A percentile compares a stretch with the other conserved stretches of the same genome.
Conservation (phyloP, 768 basidiomycete genomes). For the Phylloporus scabripes region DNA sequence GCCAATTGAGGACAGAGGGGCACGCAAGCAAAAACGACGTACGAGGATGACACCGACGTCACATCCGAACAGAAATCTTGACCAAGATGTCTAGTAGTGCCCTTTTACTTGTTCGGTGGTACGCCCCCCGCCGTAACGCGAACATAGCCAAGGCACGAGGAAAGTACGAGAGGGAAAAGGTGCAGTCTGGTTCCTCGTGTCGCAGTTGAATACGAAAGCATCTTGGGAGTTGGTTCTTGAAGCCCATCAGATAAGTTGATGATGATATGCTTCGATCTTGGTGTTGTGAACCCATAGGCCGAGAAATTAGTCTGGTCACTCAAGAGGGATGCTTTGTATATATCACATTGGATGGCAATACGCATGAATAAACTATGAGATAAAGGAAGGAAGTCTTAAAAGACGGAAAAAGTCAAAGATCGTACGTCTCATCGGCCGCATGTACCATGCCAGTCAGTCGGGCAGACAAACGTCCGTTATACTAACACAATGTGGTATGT, state of each 20-base stretch:
- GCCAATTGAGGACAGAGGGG: slow-evolving; percentile 1
- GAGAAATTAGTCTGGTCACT: no score
- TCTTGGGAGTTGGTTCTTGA: no score
- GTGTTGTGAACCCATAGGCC: no score
- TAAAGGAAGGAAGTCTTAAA: neutral
- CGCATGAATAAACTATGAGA: neutral
- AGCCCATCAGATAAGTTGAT: neutral
- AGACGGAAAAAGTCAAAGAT: neutral
- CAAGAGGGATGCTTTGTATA: neutral
- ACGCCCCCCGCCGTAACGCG: slow-evolving; percentile 12
- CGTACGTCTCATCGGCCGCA: slow-evolving; percentile 2
- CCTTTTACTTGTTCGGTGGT: slow-evolving; percentile 49
- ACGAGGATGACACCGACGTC: slow-evolving; percentile 77
- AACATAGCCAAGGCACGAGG: neutral
- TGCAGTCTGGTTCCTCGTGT: no score
- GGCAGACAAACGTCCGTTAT: neutral
- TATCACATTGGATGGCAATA: neutral
- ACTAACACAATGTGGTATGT: neutral
- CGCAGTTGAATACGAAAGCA: slow-evolving; percentile 1
- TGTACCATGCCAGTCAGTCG: slow-evolving; percentile 1
- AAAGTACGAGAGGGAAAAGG: no score
- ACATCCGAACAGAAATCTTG: slow-evolving; percentile 65
- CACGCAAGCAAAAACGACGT: slow-evolving; percentile 12
- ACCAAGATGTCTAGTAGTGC: slow-evolving; percentile 35
- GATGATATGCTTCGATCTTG: slow-evolving; percentile 4